These are phyloP conservation scores for Aspergillus tubingensis DNA, from an alignment of 2,329 filamentous ascomycete species.

Conservation along the genomic window DNA sequence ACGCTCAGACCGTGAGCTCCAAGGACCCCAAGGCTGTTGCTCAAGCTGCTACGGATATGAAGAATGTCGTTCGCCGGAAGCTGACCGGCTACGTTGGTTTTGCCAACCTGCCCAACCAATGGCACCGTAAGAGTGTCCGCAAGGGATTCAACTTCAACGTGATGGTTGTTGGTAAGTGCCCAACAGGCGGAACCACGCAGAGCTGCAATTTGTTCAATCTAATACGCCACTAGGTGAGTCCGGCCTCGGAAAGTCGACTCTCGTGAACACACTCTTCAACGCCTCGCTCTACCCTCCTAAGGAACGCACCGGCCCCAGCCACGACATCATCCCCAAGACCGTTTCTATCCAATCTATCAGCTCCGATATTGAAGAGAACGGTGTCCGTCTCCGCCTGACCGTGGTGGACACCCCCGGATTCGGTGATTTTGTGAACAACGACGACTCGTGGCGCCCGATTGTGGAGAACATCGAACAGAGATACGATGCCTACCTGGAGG, in stretches of 20 bases:
- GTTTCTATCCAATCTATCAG: constrained; percentile 94
- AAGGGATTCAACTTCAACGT: constrained; percentile 99
- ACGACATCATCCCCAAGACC: constrained; percentile 98
- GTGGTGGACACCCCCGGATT: constrained; percentile 98
- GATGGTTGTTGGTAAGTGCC: constrained; percentile 94
- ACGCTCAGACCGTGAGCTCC: constrained; percentile 62
- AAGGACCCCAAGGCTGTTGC: constrained; percentile 63
- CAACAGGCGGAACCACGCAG: no score
- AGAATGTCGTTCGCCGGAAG: constrained; percentile 97
- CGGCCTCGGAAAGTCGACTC: constrained; percentile 96
- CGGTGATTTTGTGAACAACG: constrained; percentile 99
- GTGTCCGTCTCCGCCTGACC: constrained; percentile 90
- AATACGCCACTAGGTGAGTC: constrained; percentile 74
- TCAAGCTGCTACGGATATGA: constrained; percentile 67
- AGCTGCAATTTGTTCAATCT: background rate
- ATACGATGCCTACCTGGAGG: constrained; percentile 96
- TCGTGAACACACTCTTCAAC: constrained; percentile 99
- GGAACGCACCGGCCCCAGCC: constrained; percentile 95
- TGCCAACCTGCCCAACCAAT: constrained; percentile 98
- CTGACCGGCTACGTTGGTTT: constrained; percentile 98
- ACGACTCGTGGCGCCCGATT: constrained; percentile 98
- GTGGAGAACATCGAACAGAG: constrained; percentile 99
- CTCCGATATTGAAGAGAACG: constrained; percentile 96
- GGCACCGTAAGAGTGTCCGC: constrained; percentile 99
- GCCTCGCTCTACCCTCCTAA: constrained; percentile 97